These are phyloP conservation scores for Cryptococcus sp. DNA, from an alignment of 1,284 basidiomycete species.

Conservation along the genomic window DNA sequence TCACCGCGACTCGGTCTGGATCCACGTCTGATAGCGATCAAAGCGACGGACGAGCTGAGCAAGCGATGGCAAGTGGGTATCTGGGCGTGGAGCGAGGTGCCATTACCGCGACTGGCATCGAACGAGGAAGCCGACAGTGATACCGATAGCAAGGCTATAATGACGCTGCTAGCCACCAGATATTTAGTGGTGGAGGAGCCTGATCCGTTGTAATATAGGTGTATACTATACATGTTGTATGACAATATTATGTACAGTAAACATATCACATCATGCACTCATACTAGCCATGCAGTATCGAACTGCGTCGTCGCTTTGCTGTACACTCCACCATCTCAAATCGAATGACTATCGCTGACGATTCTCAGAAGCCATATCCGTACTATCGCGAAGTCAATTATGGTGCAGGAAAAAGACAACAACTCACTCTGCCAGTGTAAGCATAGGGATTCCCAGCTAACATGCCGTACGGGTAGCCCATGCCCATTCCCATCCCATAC, in stretches of 20 bases:
- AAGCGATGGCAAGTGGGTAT: slow-evolving; percentile 32
- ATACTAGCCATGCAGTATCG: no score
- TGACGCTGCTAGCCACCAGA: slow-evolving; percentile 34
- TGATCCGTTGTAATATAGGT: background rate
- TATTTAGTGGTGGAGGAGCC: slow-evolving; percentile 38
- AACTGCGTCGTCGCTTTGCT: no score
- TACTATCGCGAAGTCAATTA: slow-evolving; percentile 3
- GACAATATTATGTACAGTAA: slow-evolving; percentile 4
- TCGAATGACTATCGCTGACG: no score
- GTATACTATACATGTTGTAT: background rate
- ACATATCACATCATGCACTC: background rate
- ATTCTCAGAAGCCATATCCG: slow-evolving; percentile 12
- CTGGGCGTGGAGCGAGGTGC: slow-evolving; percentile 29
- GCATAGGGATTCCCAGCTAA: slow-evolving; percentile 33
- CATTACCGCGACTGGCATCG: slow-evolving; percentile 7
- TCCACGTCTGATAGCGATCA: slow-evolving; percentile 20
- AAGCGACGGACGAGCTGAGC: slow-evolving; percentile 6
- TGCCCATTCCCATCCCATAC: slow-evolving; percentile 35
- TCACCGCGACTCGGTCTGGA: slow-evolving; percentile 36
- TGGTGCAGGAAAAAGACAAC: background rate
- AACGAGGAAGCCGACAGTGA: background rate
- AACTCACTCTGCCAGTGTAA: slow-evolving; percentile 40
- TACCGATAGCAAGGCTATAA: background rate
- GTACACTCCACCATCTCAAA: no score
- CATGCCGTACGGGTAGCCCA: slow-evolving; percentile 43